Base-by-base conservation (phyloP, 306 rosid species). In the Heteromeles arbutifolia region DNA sequence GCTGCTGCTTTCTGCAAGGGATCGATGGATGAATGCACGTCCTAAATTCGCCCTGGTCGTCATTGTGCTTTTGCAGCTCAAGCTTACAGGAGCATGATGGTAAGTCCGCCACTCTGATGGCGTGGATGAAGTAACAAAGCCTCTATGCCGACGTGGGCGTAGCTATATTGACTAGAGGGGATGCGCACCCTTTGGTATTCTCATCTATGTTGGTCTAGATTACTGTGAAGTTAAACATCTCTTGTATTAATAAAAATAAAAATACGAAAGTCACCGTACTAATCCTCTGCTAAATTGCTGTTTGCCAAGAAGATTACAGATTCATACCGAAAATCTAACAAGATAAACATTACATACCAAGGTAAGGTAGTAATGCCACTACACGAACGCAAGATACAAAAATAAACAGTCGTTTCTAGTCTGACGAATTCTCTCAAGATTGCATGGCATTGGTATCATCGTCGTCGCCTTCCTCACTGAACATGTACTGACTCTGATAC, bases 401-500 rank as follows among this genome's bases (percentile, higher is more conserved):
- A 50, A 26, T 53, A 72, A 53, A 52, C 25, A 48, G 11, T n/a
- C 9, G 17, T 9, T 59, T 52, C 69, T 14, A 44, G 50, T n/a
- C 31, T 2, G 22, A 29, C 29, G 29, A 61, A 52, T 22, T 73
- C 2, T 31, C 43, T 88, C 85, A 92, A 34, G 89, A 48, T 57
- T 77, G 82, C 98, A 89, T 88, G 54, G 86, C 85, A 82, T 74
- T 84, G 58, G 78, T 58, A 44, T 85, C 97, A 19, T 92, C 96
- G 65, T 90, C 97, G 2, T 92, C 95, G 4, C 48, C 93, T 56
- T 90, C 98, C 78, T 91, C 98, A 76, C 19, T 95, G 90, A 93
- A 91, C 97, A 95, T 92, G 89, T 92, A 95, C 82, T 85, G 93
- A 79, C 80, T 87, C 79, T 95, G 99, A 81, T 80, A 95, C 90